Conservation (phyloP, 192 early-diverging fungal species). For the Gryganskiella cystojenkinii region DNA sequence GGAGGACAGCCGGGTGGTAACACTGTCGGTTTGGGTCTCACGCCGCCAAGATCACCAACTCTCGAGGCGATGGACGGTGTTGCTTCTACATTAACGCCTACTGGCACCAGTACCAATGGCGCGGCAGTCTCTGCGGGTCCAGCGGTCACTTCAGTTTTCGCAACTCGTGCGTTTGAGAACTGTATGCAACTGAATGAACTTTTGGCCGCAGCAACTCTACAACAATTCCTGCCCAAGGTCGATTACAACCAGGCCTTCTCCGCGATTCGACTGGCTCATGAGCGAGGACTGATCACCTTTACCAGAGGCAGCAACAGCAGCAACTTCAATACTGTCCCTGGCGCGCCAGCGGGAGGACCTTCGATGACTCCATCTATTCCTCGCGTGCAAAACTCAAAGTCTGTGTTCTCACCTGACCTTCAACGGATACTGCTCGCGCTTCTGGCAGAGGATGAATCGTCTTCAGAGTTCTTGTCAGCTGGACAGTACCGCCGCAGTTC, state of each 20-base stretch:
- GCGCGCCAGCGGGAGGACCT: too few species aligned
- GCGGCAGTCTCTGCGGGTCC: neutral
- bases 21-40: too few species aligned
- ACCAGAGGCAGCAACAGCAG: neutral
- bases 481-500: neutral
- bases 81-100: too few species aligned
- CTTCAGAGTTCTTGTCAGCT: too few species aligned
- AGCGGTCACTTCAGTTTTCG: conserved; percentile 21
- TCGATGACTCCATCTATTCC: neutral
- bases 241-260: conserved; percentile 32
- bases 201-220: conserved; percentile 19
- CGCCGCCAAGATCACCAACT: too few species aligned
- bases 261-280: conserved; percentile 30
- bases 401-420: conserved; percentile 13
- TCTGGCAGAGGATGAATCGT: conserved; percentile 2
- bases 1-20: too few species aligned
- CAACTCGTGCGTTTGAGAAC: conserved; percentile 26
- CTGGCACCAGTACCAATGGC: too few species aligned
- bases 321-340: too few species aligned
- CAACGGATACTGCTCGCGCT: too few species aligned
- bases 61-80: too few species aligned
- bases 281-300: conserved; percentile 27
- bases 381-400: conserved; percentile 4
- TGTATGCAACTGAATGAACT: conserved; percentile 39
- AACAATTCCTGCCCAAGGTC: conserved; percentile 41